These are phyloP conservation scores for Coemansia sp. DNA, from an alignment of 192 early-diverging fungal species.

Conservation along the genomic window DNA sequence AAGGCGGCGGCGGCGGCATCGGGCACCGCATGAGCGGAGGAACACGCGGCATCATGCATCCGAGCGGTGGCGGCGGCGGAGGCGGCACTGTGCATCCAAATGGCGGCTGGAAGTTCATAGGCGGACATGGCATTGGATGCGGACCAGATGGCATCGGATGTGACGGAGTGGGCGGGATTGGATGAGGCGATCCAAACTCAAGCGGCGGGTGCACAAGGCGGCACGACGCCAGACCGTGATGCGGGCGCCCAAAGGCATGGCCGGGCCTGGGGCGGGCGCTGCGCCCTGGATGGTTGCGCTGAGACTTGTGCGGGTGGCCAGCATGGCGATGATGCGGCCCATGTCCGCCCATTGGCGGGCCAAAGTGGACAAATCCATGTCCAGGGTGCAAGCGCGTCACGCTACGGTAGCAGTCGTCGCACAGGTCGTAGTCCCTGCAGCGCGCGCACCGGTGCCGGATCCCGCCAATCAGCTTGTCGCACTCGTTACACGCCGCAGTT, in stretches of 20 bases:
- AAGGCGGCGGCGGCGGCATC: not conserved
- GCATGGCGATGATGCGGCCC: slow-evolving; percentile 4
- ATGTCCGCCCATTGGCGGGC: slow-evolving; percentile 15
- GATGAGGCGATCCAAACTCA: not conserved
- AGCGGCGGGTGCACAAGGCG: slow-evolving; percentile 13
- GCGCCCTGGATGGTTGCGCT: not conserved
- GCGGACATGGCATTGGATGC: not conserved
- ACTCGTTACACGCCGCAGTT: slow-evolving; percentile 57
- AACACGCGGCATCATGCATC: not conserved
- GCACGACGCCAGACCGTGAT: not conserved
- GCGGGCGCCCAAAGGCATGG: not conserved
- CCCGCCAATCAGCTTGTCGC: slow-evolving; percentile 55
- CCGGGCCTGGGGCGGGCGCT: not conserved
- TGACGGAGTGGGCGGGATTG: not conserved
- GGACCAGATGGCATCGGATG: not conserved
- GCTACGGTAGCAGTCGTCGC: slow-evolving; percentile 56
- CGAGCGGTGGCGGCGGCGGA: not conserved
- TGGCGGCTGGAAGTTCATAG: not conserved
- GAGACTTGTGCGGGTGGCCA: slow-evolving; percentile 3
- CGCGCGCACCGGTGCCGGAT: slow-evolving; percentile 62
- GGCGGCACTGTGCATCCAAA: not conserved
- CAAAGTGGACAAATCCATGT: slow-evolving; percentile 49
- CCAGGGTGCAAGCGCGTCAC: slow-evolving; percentile 34
- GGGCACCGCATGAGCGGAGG: not conserved
- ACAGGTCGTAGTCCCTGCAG: slow-evolving; percentile 55